Base-by-base conservation (phyloP, 768 basidiomycete genomes). In the Dictyophora rubrovolvata region DNA sequence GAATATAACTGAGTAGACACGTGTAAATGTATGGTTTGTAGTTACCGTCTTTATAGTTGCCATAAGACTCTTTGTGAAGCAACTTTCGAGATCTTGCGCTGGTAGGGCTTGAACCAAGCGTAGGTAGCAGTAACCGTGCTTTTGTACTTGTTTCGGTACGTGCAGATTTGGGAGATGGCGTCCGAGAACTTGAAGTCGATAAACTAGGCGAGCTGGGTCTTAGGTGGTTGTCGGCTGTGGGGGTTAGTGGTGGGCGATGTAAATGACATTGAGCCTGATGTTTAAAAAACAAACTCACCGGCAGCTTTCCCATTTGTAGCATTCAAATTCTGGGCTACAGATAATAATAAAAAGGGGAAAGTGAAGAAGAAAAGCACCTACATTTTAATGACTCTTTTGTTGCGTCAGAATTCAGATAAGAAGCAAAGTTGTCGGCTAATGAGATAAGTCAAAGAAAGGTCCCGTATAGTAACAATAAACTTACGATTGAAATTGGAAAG, bases 1-100 rank as follows among this genome's bases (percentile, higher is more conserved):
- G 78, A 59, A 82, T 65, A 20, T 74, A 84, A 64, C 80, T 77
- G 20, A 86, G 84, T 58, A 87, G 68, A 16, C 87, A 72, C 71
- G 87, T 85, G 87, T 60, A 49, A 12, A 28, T 28, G 7, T 47
- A 50, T n/a, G 36, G 59, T 58, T 56, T 51, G 49, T 49, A 65
- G 56, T n/a, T 46, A 34, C 42, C 50, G 1, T 33, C 35, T 49
- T 51, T 49, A 21, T 33, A 58, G 17, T 34, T 47, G 14, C 34
- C 48, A 11, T 35, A 17, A 8, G 21, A 47, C 34, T 21, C n/a
- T 23, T 11, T 58, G 20, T 35, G 48, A 16, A 47, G 46, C 17
- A 46, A 36, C 16, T 23, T 47, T 22, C 37, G 55, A 16, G 7
- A 47, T 37, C 18, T 50, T 21, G 34, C 12, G 21, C 16, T 28